Evolutionary conservation across 176 grass and related monocot genomes (phyloP).

Genomic region (Bolboschoenus planiculmis): DNA sequence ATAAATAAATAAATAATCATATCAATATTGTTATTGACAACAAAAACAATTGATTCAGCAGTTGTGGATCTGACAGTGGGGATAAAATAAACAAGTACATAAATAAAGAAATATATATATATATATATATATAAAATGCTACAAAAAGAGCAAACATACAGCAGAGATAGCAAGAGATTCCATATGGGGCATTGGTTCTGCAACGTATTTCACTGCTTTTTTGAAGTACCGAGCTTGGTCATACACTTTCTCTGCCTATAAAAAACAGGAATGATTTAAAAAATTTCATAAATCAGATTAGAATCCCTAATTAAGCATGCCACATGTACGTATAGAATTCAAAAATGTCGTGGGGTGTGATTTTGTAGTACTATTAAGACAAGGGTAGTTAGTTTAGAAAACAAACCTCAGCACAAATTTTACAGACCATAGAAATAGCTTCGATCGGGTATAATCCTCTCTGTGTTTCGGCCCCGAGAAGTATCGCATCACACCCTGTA

Average conservation of each 20-base stretch:
- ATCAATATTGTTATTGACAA: background rate
- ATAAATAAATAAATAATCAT: background rate
- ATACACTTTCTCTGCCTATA: conserved; percentile 92
- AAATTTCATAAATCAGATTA: background rate
- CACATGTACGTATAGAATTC: background rate
- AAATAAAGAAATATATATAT: background rate
- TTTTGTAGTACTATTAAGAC: background rate
- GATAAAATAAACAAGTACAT: background rate
- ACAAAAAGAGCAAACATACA: conserved; percentile 34
- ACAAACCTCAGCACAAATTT: conserved; percentile 85
- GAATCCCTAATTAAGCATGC: background rate
- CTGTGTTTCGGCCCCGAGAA: conserved; percentile 90
- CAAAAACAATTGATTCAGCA: background rate
- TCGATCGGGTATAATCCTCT: conserved; percentile 82
- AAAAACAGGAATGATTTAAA: conserved; percentile 1
- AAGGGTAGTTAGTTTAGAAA: background rate
- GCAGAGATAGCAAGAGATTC: conserved; percentile 92
- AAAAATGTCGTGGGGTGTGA: background rate
- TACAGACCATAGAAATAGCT: conserved; percentile 74
- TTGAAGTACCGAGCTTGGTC: conserved; percentile 94
- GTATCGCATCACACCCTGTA: conserved; percentile 85
- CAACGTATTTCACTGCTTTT: conserved; percentile 72
- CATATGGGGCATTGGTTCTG: conserved; percentile 84
- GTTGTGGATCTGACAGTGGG: background rate
- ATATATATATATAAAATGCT: no score